phyloP scores from a whole-genome alignment of 2,329 filamentous ascomycete species.

The Camillea tinctor region DNA sequence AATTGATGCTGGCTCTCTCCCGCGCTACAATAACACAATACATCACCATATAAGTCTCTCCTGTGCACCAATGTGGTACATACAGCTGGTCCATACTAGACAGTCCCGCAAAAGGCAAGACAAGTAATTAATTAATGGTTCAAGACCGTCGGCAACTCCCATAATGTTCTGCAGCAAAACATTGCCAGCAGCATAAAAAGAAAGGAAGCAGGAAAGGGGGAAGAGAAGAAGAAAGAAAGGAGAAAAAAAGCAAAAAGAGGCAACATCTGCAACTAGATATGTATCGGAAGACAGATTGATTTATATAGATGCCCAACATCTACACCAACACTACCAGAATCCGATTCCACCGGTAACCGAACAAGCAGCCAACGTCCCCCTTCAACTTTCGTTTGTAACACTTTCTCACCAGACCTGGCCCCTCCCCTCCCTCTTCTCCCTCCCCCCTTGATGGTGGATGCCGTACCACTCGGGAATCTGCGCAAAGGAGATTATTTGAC shows the following conservation, averaged over 20 bases:
- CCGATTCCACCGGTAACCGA: constrained; percentile 9
- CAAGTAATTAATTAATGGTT: not conserved
- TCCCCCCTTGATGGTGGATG: constrained; percentile 19
- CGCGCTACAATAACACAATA: too few species aligned
- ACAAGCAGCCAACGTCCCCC: constrained; percentile 3
- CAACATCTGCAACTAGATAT: constrained; percentile 2
- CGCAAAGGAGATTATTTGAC: constrained; percentile 24
- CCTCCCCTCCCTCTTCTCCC: too few species aligned
- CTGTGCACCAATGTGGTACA: too few species aligned
- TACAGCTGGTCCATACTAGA: too few species aligned
- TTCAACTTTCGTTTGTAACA: constrained; percentile 11
- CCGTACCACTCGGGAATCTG: constrained; percentile 23
- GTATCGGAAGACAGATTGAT: constrained; percentile 1
- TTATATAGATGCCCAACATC: constrained; percentile 2
- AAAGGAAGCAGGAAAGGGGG: too few species aligned
- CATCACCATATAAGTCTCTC: too few species aligned
- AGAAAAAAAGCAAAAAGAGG: not conserved
- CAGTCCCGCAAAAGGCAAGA: too few species aligned
- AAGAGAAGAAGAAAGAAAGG: too few species aligned
- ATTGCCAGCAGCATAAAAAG: not conserved
- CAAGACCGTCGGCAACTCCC: not conserved
- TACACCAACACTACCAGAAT: constrained; percentile 6
- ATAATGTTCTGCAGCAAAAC: not conserved
- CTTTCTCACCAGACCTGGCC: too few species aligned
- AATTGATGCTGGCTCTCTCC: too few species aligned